A percentile compares a stretch with the other conserved stretches of the same genome.
Conservation (phyloP, 371 early-diverging fungal species). For the Rhizopus stolonifer region DNA sequence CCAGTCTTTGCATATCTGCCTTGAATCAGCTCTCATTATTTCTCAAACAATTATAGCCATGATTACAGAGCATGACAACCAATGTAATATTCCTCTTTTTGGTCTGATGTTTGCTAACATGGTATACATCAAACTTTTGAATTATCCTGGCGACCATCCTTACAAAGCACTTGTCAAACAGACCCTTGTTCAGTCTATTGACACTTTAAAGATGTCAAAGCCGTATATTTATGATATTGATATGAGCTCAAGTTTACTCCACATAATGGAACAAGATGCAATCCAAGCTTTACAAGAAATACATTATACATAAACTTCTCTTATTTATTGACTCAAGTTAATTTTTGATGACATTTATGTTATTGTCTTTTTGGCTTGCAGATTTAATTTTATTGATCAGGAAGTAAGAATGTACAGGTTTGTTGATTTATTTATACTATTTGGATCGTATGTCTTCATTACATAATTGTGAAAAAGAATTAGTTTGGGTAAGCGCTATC, state of each 20-base stretch:
- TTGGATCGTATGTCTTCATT: too few species aligned
- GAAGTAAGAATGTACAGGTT: too few species aligned
- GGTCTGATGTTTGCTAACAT: conserved; percentile 41
- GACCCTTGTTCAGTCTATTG: conserved; percentile 32
- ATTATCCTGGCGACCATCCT: conserved; percentile 23
- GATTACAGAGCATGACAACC: conserved; percentile 26
- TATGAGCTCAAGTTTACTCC: conserved; percentile 27
- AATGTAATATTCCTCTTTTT: conserved; percentile 39
- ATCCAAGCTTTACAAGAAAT: conserved; percentile 1
- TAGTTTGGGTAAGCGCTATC: too few species aligned
- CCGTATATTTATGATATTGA: conserved; percentile 43
- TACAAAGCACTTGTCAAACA: conserved; percentile 25
- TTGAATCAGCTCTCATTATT: conserved; percentile 41
- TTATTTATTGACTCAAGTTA: too few species aligned
- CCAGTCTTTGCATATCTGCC: conserved; percentile 28
- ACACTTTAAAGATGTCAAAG: conserved; percentile 29
- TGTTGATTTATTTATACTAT: too few species aligned
- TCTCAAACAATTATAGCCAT: conserved; percentile 32
- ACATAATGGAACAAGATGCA: conserved; percentile 29
- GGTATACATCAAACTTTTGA: conserved; percentile 34
- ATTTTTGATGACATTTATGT: too few species aligned
- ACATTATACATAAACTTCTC: too few species aligned
- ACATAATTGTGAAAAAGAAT: too few species aligned
- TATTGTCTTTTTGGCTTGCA: too few species aligned
- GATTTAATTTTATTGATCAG: too few species aligned